Conservation (phyloP, 768 basidiomycete species). For the Favolaschia claudopus region DNA sequence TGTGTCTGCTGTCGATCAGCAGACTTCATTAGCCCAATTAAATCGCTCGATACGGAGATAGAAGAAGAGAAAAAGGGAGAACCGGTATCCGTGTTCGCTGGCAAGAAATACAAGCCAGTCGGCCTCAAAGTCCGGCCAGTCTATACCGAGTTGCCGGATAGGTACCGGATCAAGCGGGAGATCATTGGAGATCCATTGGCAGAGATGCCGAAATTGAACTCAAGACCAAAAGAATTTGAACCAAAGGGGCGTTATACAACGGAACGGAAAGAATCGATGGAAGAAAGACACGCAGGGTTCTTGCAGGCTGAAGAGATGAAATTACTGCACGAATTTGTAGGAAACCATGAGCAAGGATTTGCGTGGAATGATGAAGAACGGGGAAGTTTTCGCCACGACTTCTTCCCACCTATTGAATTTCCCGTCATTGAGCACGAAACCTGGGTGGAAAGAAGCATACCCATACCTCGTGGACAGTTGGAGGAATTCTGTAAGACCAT, state of each 20-base stretch:
- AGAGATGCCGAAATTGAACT: not conserved
- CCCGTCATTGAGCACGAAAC: conserved; percentile 34
- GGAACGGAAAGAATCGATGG: conserved; percentile 28
- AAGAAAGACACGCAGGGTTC: conserved; percentile 28
- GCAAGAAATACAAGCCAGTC: too few relatives aligned
- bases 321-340: conserved; percentile 30
- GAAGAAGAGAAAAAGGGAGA: too few relatives aligned
- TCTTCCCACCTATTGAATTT: conserved; percentile 12
- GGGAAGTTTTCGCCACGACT: conserved; percentile 4
- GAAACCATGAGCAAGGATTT: conserved; percentile 25
- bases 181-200: not conserved
- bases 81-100: too few relatives aligned
- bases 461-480: conserved; percentile 25
- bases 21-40: not conserved
- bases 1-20: not conserved
- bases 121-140: conserved; percentile 25
- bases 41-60: too few relatives aligned
- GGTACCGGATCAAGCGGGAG: not conserved
- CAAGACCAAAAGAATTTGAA: conserved; percentile 24
- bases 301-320: conserved; percentile 36
- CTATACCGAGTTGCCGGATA: not conserved
- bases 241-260: conserved; percentile 23
- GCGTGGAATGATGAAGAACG: conserved; percentile 12
- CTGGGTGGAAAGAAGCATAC: conserved; percentile 29
- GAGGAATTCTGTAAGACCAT: conserved; percentile 23